Evolutionary conservation across 2,329 filamentous ascomycete genomes (phyloP).

Genomic region (Scedosporium minutisporum): DNA sequence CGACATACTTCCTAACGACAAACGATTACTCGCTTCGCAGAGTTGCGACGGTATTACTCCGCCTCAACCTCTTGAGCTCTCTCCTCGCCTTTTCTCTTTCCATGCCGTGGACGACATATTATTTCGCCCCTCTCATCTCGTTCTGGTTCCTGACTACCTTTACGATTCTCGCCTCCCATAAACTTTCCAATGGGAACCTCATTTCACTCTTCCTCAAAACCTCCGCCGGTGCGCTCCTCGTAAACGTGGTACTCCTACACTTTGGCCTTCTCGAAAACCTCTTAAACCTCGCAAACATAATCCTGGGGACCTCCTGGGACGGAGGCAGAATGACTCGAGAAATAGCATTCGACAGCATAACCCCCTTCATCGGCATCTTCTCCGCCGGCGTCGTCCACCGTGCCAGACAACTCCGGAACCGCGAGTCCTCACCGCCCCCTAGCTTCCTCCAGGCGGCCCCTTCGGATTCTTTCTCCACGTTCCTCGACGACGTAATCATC

Average conservation of each 20-base stretch:
- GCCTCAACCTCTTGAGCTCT: slow-evolving; percentile 46
- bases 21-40: slow-evolving; percentile 47
- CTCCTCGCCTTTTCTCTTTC: slow-evolving; percentile 45
- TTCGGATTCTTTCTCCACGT: slow-evolving; percentile 6
- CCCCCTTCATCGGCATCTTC: slow-evolving; percentile 47
- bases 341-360: slow-evolving; percentile 41
- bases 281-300: slow-evolving; percentile 21
- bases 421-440: not conserved
- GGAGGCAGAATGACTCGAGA: slow-evolving; percentile 39
- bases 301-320: slow-evolving; percentile 39
- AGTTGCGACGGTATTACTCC: slow-evolving; percentile 41
- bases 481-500: slow-evolving; percentile 5
- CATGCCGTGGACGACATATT: slow-evolving; percentile 42
- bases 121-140: slow-evolving; percentile 47
- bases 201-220: slow-evolving; percentile 38
- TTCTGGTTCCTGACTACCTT: slow-evolving; percentile 56
- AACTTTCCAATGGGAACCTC: slow-evolving; percentile 30
- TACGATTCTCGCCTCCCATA: slow-evolving; percentile 34
- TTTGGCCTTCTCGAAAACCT: slow-evolving; percentile 17
- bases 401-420: slow-evolving; percentile 9
- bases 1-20: slow-evolving; percentile 46
- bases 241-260: slow-evolving; percentile 21
- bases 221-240: slow-evolving; percentile 30
- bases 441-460: not conserved
- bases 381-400: slow-evolving; percentile 31